Evolutionary conservation across 1,139 yeast species (phyloP).

Genomic region (Pichia sorboxylosa): DNA sequence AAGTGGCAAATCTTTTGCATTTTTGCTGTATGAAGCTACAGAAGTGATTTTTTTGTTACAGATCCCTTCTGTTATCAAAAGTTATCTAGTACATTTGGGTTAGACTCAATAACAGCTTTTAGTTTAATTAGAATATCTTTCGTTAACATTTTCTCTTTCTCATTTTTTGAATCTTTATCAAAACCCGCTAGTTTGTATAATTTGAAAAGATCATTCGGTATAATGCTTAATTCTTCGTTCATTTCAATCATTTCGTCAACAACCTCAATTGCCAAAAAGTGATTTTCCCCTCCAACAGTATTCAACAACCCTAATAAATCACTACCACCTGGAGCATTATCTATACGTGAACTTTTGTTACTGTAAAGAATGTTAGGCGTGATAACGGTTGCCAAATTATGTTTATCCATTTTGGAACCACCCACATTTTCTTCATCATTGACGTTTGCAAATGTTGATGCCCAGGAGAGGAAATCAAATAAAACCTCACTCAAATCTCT

Average conservation of each 20-base stretch:
- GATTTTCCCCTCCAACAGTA: constrained; percentile 51
- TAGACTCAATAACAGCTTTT: constrained; percentile 10
- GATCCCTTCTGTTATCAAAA: too few relatives aligned
- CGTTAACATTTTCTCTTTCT: constrained; percentile 11
- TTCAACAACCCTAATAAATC: constrained; percentile 8
- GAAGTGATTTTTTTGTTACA: too few relatives aligned
- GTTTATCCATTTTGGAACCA: constrained; percentile 95
- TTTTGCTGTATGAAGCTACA: too few relatives aligned
- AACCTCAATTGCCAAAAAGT: constrained; percentile 84
- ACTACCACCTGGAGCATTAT: constrained; percentile 3
- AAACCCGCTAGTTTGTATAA: constrained; percentile 21
- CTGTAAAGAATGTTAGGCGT: constrained; percentile 77
- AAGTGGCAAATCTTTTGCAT: too few relatives aligned
- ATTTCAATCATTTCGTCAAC: constrained; percentile 74
- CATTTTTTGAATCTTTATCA: constrained; percentile 8
- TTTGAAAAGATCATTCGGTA: constrained; percentile 47
- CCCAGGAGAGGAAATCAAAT: constrained; percentile 84
- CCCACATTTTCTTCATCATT: constrained; percentile 75
- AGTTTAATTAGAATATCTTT: constrained; percentile 23
- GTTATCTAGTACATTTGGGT: constrained; percentile 7
- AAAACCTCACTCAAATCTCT: constrained; percentile 83
- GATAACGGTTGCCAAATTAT: constrained; percentile 88
- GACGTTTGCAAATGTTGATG: constrained; percentile 85
- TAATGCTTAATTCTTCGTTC: constrained; percentile 68
- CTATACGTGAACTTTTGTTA: constrained; percentile 13